A percentile compares a stretch with the other conserved stretches of the same genome.
These are phyloP conservation scores for Aspergillus intermedius DNA, from an alignment of 2,329 filamentous ascomycete species.

Conservation along the genomic window DNA sequence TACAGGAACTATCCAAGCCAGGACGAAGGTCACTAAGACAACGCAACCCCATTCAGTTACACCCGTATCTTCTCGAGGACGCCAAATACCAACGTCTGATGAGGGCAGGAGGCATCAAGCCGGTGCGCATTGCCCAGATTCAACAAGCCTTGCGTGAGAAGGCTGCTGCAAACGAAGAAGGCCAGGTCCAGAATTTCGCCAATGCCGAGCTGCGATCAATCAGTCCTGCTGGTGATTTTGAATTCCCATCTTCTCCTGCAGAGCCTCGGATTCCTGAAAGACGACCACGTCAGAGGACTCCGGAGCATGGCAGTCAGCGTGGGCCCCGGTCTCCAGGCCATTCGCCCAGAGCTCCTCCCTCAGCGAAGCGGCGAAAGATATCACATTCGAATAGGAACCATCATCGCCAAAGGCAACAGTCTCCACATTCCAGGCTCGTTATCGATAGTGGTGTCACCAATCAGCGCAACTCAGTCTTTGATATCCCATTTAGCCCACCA, in stretches of 20 bases:
- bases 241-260: conserved; percentile 22
- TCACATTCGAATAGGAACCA: conserved; percentile 13
- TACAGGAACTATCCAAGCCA: conserved; percentile 20
- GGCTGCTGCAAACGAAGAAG: conserved; percentile 18
- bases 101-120: conserved; percentile 37
- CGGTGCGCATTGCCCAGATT: conserved; percentile 29
- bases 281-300: not conserved
- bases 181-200: conserved; percentile 27
- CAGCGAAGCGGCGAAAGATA: conserved; percentile 31
- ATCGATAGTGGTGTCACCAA: conserved; percentile 18
- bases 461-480: conserved; percentile 17
- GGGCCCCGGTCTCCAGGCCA: conserved; percentile 2
- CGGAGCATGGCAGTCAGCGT: not conserved
- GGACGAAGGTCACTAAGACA: conserved; percentile 34
- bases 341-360: conserved; percentile 4
- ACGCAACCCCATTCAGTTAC: conserved; percentile 43
- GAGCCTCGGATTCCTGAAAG: conserved; percentile 4
- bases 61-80: conserved; percentile 43
- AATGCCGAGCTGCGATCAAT: conserved; percentile 26
- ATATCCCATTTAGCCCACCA: conserved; percentile 37
- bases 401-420: conserved; percentile 5
- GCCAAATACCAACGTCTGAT: conserved; percentile 38
- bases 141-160: conserved; percentile 8
- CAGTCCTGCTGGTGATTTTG: conserved; percentile 23
- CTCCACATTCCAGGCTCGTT: conserved; percentile 17